Conservation (phyloP, 176 grass and related monocot species). For the Cocos nucifera region DNA sequence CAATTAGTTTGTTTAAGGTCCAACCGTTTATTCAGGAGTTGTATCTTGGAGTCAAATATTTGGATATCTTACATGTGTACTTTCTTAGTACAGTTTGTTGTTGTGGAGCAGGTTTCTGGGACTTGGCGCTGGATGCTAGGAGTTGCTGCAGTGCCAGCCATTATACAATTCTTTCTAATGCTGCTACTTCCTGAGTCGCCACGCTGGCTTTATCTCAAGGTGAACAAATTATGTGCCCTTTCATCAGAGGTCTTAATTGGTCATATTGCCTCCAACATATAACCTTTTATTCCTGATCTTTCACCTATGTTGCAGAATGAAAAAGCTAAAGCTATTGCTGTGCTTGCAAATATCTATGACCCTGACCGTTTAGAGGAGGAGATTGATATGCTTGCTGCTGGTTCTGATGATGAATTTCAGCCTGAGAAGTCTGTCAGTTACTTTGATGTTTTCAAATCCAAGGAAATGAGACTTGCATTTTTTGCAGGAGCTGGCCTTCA, state of each 20-base stretch:
- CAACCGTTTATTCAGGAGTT: too few relatives aligned
- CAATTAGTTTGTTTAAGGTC: too few relatives aligned
- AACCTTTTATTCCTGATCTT: too few relatives aligned
- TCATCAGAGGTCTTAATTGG: too few relatives aligned
- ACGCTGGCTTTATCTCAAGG: conserved; percentile 95
- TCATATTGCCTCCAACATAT: too few relatives aligned
- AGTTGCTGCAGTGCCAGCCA: conserved; percentile 77
- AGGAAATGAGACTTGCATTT: conserved; percentile 89
- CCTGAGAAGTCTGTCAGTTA: conserved; percentile 44
- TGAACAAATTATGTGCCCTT: conserved; percentile 17
- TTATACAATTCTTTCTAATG: conserved; percentile 82
- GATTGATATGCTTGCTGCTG: conserved; percentile 55
- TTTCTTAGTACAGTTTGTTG: too few relatives aligned
- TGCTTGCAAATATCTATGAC: conserved; percentile 73
- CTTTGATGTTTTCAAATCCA: conserved; percentile 66
- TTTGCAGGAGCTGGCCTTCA: conserved; percentile 90
- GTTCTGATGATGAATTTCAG: conserved; percentile 57
- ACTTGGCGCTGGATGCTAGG: conserved; percentile 99
- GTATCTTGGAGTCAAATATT: too few relatives aligned
- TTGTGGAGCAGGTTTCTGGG: conserved; percentile 60
- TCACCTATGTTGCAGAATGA: conserved; percentile 38
- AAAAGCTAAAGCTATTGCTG: conserved; percentile 68
- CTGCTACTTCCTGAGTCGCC: conserved; percentile 89
- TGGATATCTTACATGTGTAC: too few relatives aligned
- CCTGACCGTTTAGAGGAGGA: conserved; percentile 67